Base-by-base conservation (phyloP, 257 asterid genomes). In the Solanum bukasovii region DNA sequence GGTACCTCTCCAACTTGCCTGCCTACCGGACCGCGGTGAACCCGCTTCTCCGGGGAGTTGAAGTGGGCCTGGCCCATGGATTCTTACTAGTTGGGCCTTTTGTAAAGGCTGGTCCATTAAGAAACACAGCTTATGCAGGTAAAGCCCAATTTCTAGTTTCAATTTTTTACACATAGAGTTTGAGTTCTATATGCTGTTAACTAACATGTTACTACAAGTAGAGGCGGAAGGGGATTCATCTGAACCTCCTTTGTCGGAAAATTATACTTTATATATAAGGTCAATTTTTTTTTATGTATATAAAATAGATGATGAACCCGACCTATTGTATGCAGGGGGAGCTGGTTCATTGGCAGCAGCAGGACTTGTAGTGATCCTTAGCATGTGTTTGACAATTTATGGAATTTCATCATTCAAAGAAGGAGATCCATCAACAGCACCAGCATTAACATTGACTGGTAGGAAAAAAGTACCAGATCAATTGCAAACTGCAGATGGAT, bases 21-120 rank as follows among this genome's bases (percentile, higher is more conserved):
- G 99, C 92, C 70, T 96, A 96, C 94, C 85, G 98, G 89, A 96
- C 99, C 0, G 98, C 99, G 0, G 99, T 96, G 70, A 95, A 44
- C 91, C 96, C 96, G 49, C 94, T 93, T 77, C 95, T 94, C 82
- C 90, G 95, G 10, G 96, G 95, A 9, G 90, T 96, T 0, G 99
- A 96, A 89, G 97, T 96, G 3, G 99, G 99, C 8, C 92, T 96
- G 25, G 99, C 99, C 84, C 99, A 96, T n/a, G 99, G 98, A 2
- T 93, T 89, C 91, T 90, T 96, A 91, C 92, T 96, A 0, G 99
- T 96, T 5, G 99, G 99, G 0, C 99, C 98, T 1, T 96, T 96
- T 77, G 99, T 94, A 56, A 95, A 88, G 38, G 18, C 99, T 0
- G 99, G 99, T 20, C 99, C 99, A 9, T 91, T 96, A 3, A 89